Evolutionary conservation across 371 early-diverging fungal genomes (phyloP), one percentile per base, ranked within the genome.

Genomic region (Umbelopsis sp.): DNA sequence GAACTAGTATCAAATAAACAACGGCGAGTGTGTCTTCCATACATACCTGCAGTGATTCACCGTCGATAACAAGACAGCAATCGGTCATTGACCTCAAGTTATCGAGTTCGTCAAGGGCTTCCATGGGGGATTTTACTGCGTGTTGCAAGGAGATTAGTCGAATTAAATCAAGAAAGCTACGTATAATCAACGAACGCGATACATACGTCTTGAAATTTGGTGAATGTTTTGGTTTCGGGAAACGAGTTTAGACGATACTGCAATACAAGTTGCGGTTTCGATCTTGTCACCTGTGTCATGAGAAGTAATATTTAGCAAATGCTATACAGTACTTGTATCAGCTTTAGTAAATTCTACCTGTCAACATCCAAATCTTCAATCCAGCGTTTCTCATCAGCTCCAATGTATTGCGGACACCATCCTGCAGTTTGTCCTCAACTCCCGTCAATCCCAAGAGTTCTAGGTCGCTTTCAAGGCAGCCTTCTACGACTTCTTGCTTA

Each of bases 191-290:
- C 41, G 20, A 63, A 63, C 29, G 12, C 10, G 62, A 5, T 32
- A 69, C 83, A 71, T 83, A 90, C 92, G 66, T 76, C 90, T 89
- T 0, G 91, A 72, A 38, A 95, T 81, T 29, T 87, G 86, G 70
- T 94, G 92, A 44, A 97, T 93, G 4, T 80, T 82, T 80, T 97
- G 96, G 69, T 94, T 94, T 25, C 96, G 89, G 8, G 93, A 85
- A 12, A 99, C 94, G 10, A 99, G 87, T 66, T 94, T 93, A 20
- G 97, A 94, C 0, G 96, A 96, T 12, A 96, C 88, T 3, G 98
- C 98, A 71, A 99, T 96, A 76, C 95, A 96, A 1, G 93, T 97
- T n/a, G 99, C 99, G 3, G 99, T 99, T 83, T 99, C 99, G 70
- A 98, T 94, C 75, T 99, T 99, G 79, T 99, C 99, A 32, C 99